phyloP scores from a whole-genome alignment of 768 basidiomycete species.

The Termitomyces titanicus region DNA sequence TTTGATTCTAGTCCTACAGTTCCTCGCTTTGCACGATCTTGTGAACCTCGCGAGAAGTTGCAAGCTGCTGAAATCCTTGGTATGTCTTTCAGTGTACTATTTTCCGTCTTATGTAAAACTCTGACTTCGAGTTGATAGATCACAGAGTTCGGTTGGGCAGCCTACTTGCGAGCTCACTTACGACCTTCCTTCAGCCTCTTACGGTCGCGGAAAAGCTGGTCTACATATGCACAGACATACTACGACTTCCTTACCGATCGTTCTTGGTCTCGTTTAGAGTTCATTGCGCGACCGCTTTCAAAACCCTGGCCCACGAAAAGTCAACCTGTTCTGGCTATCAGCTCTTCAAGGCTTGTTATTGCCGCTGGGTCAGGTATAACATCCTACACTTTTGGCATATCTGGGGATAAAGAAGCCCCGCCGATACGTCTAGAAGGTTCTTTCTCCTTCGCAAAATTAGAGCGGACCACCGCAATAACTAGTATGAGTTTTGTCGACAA shows the following conservation, averaged over 20 bases:
- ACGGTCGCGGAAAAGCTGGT: slow-evolving; percentile 41
- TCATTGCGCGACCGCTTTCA: slow-evolving; percentile 64
- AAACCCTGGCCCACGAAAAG: slow-evolving; percentile 53
- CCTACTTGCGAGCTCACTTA: slow-evolving; percentile 45
- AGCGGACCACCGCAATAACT: slow-evolving; percentile 47
- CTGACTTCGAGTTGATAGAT: slow-evolving; percentile 37
- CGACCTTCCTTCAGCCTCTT: slow-evolving; percentile 53
- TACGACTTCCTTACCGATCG: slow-evolving; percentile 52
- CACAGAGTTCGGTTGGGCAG: slow-evolving; percentile 57
- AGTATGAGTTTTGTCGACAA: slow-evolving; percentile 47
- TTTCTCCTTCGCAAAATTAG: slow-evolving; percentile 32
- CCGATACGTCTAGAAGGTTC: slow-evolving; percentile 44
- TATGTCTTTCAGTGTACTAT: slow-evolving; percentile 25
- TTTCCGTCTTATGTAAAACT: neutral
- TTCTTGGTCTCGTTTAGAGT: slow-evolving; percentile 47
- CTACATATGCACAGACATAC: slow-evolving; percentile 36
- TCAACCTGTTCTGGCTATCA: slow-evolving; percentile 56
- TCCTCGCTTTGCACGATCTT: slow-evolving; percentile 41
- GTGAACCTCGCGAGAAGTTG: slow-evolving; percentile 37
- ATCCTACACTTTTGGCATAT: slow-evolving; percentile 47
- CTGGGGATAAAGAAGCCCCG: slow-evolving; percentile 32
- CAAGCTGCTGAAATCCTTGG: slow-evolving; percentile 36
- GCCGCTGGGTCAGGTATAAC: slow-evolving; percentile 57
- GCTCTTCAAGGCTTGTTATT: slow-evolving; percentile 50
- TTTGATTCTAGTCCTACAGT: slow-evolving; percentile 47